Conservation (phyloP, 1,284 basidiomycete species). For the Naganishia liquefaciens region DNA sequence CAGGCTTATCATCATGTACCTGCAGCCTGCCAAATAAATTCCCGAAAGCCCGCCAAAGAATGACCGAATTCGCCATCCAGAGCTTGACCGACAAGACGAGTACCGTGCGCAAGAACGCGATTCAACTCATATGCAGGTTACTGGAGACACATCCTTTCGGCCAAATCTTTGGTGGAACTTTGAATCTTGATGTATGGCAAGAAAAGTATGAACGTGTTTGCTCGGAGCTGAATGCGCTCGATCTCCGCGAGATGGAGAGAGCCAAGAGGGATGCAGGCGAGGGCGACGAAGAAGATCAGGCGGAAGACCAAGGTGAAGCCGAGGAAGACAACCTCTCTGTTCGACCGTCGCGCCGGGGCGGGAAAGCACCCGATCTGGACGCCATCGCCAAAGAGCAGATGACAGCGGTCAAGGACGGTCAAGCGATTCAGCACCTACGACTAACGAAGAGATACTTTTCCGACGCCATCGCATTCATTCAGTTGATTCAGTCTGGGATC, state of each 20-base stretch:
- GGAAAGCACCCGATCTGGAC: slow-evolving; percentile 59
- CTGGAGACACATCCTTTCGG: slow-evolving; percentile 89
- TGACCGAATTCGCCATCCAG: slow-evolving; percentile 73
- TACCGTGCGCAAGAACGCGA: slow-evolving; percentile 80
- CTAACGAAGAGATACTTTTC: slow-evolving; percentile 82
- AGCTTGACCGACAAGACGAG: slow-evolving; percentile 89
- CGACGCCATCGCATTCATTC: slow-evolving; percentile 85
- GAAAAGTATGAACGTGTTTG: slow-evolving; percentile 62
- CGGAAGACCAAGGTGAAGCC: slow-evolving; percentile 56
- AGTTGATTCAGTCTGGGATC: slow-evolving; percentile 75
- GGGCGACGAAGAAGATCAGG: slow-evolving; percentile 46
- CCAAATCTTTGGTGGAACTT: slow-evolving; percentile 75
- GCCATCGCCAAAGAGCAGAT: slow-evolving; percentile 63
- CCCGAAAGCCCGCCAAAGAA: slow-evolving; percentile 77
- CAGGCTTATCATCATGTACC: no score
- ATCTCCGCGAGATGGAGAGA: slow-evolving; percentile 60
- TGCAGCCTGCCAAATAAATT: slow-evolving; percentile 73
- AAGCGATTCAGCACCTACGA: slow-evolving; percentile 67
- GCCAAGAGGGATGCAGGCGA: slow-evolving; percentile 55
- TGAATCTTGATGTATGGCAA: slow-evolving; percentile 75
- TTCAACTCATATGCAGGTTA: slow-evolving; percentile 73
- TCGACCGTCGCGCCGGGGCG: slow-evolving; percentile 8
- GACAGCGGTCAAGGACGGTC: slow-evolving; percentile 63
- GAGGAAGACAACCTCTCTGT: slow-evolving; percentile 48
- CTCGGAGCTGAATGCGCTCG: slow-evolving; percentile 62